Evolutionary conservation across 345 rosid genomes (phyloP), one percentile per base, ranked within the genome.

Genomic region (Salix exigua): DNA sequence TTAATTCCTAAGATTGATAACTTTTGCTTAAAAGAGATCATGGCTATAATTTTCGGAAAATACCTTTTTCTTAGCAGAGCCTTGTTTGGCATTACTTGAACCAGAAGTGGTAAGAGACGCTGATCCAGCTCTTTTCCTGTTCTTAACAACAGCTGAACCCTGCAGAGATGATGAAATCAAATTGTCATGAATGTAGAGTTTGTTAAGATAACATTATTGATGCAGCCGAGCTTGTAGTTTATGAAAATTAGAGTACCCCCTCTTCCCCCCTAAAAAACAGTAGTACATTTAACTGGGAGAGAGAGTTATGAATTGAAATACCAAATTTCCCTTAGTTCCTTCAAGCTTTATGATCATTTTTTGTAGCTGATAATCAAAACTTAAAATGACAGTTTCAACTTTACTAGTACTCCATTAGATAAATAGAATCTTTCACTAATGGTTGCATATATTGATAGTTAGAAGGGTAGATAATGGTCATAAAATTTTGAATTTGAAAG

Each of bases 11-110:
- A 19, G n/a, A 51, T 19, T 51, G 23, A 51, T 51, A 51, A 18
- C 23, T 16, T 33, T 60, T 35, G 53, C 65, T 72, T 25, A 21
- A 71, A 71, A 51, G 9, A 55, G 30, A 60, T n/a, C 4, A 31
- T 6, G 38, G 9, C 44, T 19, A 37, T 58, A 12, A 60, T 23
- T n/a, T 6, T 33, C n/a, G 25, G 51, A 16, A 69, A 64, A 50
- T 50, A 91, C 91, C 94, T 88, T 91, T 78, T 89, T 88, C 89
- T 89, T 91, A 71, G 84, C 87, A 63, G 90, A 83, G 71, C 81
- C 75, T 38, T 77, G 83, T 77, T 88, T 91, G 3, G 86, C 19
- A 38, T 87, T 51, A 78, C 77, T 76, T 66, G 87, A 77, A 74
- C 88, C 78, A 74, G 85, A 74, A 85, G 82, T 84, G 78, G 81